Base-by-base conservation (phyloP, 441 rosid genomes). In the Populus hybrid region DNA sequence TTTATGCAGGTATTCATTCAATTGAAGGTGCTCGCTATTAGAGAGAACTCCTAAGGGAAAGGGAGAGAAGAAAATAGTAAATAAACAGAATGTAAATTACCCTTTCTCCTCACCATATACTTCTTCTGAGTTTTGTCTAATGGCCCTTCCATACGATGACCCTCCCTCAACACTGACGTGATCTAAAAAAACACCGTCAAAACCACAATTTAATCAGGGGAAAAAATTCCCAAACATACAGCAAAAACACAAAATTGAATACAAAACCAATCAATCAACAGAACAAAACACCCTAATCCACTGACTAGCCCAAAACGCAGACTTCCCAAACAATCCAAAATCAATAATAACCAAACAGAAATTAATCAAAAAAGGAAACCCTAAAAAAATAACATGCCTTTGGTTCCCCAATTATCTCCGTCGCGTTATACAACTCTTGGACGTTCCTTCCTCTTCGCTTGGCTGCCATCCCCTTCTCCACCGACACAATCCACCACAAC, bases 31-130 rank as follows among this genome's bases (percentile, higher is more conserved):
- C 26, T 61, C 26, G 12, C 28, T 9, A 0, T 21, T n/a, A 59
- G 21, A 59, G n/a, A 20, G n/a, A n/a, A n/a, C 64, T n/a, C 16
- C 8, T 18, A 23, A 64, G 28, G 21, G 59, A 45, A 63, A 11
- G 3, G 24, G 42, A 74, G 24, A 36, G 10, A 50, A 71, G 31
- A 16, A 20, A 64, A 56, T 10, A 38, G 64, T 11, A 68, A 21
- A 1, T 24, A 26, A 78, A 80, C 72, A 76, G 73, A 77, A 79
- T 77, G 87, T 68, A 88, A 80, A 86, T 82, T 80, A 84, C 84
- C 88, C 81, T 79, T 79, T 78, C 74, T 73, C 79, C 88, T 89
- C 88, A 88, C 87, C 89, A 74, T 84, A 72, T 78, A 71, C 88
- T 86, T 84, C 88, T 33, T 26, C 83, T 82, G 81, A 67, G 82